Evolutionary conservation across 352 stramenopile species (phyloP).

Genomic region (Globisporangium ultimum): DNA sequence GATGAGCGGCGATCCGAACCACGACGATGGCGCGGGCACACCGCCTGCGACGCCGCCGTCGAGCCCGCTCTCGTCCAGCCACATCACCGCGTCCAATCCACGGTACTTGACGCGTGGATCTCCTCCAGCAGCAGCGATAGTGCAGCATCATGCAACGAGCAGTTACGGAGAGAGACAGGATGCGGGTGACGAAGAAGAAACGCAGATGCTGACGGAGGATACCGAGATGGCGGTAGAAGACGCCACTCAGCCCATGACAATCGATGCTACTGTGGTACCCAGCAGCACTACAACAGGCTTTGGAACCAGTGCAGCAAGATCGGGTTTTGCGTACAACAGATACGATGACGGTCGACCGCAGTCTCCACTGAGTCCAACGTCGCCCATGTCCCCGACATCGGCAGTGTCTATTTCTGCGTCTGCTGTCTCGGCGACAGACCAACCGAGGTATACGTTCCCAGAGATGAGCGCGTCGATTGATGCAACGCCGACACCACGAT

Average conservation of each 20-base stretch:
- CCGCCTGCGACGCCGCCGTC: conserved; percentile 60
- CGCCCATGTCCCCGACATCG: conserved; percentile 64
- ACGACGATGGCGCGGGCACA: conserved; percentile 24
- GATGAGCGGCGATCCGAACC: conserved; percentile 3
- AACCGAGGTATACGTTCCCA: conserved; percentile 62
- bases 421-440: conserved; percentile 75
- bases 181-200: conserved; percentile 10
- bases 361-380: conserved; percentile 38
- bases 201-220: conserved; percentile 6
- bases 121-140: conserved; percentile 13
- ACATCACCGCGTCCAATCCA: conserved; percentile 8
- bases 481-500: conserved; percentile 70
- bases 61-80: conserved; percentile 32
- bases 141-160: conserved; percentile 13
- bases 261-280: background rate
- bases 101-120: conserved; percentile 43
- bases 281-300: conserved; percentile 1
- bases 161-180: background rate
- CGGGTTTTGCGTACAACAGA: conserved; percentile 3
- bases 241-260: conserved; percentile 4
- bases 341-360: conserved; percentile 13
- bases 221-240: conserved; percentile 14
- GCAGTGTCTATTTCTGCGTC: conserved; percentile 73
- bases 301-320: background rate
- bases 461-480: conserved; percentile 84